phyloP scores from a whole-genome alignment of 352 stramenopile species.

The Phytophthora ramorum region DNA sequence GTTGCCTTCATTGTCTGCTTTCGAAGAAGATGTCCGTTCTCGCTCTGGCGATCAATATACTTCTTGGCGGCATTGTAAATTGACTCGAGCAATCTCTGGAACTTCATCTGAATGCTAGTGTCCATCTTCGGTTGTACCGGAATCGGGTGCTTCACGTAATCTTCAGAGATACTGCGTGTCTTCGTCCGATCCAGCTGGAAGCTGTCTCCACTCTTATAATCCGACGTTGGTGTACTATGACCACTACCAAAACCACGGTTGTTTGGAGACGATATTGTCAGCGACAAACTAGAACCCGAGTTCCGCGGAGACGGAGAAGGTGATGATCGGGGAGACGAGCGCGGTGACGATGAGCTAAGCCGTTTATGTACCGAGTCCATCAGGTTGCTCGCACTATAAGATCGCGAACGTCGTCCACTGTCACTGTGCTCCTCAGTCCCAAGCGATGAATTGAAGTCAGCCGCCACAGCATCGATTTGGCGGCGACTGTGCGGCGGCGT shows the following conservation, averaged over 20 bases:
- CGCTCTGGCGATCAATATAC: slow-evolving; percentile 82
- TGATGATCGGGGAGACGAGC: slow-evolving; percentile 72
- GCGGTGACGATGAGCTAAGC: slow-evolving; percentile 67
- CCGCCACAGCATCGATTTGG: slow-evolving; percentile 88
- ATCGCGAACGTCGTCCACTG: slow-evolving; percentile 62
- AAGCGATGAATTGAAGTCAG: slow-evolving; percentile 87
- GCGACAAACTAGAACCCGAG: slow-evolving; percentile 48
- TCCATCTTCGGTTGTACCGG: slow-evolving; percentile 86
- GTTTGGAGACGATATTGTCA: slow-evolving; percentile 85
- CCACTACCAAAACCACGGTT: slow-evolving; percentile 65
- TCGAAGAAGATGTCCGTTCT: slow-evolving; percentile 66
- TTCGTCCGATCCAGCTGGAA: slow-evolving; percentile 62
- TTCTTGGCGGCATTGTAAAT: slow-evolving; percentile 87
- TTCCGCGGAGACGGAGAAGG: slow-evolving; percentile 63
- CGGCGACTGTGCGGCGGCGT: slow-evolving; percentile 85
- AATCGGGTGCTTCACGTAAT: slow-evolving; percentile 66
- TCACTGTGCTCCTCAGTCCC: slow-evolving; percentile 70
- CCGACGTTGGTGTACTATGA: slow-evolving; percentile 71
- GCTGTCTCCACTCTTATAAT: slow-evolving; percentile 64
- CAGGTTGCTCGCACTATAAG: slow-evolving; percentile 86
- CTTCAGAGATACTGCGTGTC: slow-evolving; percentile 81
- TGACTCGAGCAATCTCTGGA: slow-evolving; percentile 84
- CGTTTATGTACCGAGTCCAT: slow-evolving; percentile 87
- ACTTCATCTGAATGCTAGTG: slow-evolving; percentile 81
- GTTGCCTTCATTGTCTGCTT: slow-evolving; percentile 78